These are phyloP conservation scores for Millerago galiae DNA, from an alignment of 805 yeast genomes.

Conservation along the genomic window DNA sequence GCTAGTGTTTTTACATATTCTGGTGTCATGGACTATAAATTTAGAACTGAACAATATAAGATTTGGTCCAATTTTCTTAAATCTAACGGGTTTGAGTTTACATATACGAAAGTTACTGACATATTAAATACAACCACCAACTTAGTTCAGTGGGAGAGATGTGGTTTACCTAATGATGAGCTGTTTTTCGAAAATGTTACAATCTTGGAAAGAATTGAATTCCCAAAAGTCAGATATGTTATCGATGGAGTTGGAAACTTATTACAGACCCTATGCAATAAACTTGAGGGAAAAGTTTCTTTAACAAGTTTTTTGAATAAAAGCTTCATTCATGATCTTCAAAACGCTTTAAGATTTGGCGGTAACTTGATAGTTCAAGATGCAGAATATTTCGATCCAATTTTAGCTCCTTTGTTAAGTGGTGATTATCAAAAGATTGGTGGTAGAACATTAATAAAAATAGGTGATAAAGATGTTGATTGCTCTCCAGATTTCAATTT, in stretches of 20 bases:
- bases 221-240: slow-evolving; percentile 43
- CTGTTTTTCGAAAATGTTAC: slow-evolving; percentile 58
- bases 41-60: slow-evolving; percentile 31
- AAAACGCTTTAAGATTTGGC: slow-evolving; percentile 81
- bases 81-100: slow-evolving; percentile 32
- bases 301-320: slow-evolving; percentile 68
- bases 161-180: slow-evolving; percentile 53
- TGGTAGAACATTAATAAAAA: slow-evolving; percentile 53
- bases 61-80: slow-evolving; percentile 33
- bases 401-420: slow-evolving; percentile 55
- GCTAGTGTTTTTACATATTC: slow-evolving; percentile 57
- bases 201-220: slow-evolving; percentile 33
- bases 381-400: slow-evolving; percentile 77
- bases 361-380: slow-evolving; percentile 66
- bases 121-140: slow-evolving; percentile 36
- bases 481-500: slow-evolving; percentile 58
- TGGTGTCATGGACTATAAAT: slow-evolving; percentile 50
- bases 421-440: slow-evolving; percentile 60
- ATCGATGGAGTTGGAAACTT: slow-evolving; percentile 65
- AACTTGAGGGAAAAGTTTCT: slow-evolving; percentile 30
- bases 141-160: slow-evolving; percentile 42
- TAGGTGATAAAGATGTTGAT: slow-evolving; percentile 64
- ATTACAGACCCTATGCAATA: slow-evolving; percentile 33
- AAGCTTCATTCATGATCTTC: slow-evolving; percentile 60
- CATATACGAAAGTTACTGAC: slow-evolving; percentile 29